These are phyloP conservation scores for Ampelocalamus luodianensis DNA, from an alignment of 176 grass and related monocot genomes.

Conservation along the genomic window DNA sequence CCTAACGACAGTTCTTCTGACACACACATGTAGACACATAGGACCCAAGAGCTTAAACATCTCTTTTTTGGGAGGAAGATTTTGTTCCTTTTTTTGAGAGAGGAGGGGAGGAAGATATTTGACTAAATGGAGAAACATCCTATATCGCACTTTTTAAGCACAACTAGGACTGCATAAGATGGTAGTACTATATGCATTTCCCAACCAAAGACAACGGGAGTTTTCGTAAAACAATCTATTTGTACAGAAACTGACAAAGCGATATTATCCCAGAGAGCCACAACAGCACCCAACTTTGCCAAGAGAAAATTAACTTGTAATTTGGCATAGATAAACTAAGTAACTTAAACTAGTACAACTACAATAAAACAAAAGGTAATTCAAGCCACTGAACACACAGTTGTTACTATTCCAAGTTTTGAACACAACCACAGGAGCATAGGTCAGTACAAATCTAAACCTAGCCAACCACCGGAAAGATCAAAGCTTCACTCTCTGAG, in stretches of 20 bases:
- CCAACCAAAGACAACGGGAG: background rate
- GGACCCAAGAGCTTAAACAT: background rate
- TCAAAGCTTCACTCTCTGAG: background rate
- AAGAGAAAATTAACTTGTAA: background rate
- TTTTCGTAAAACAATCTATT: background rate
- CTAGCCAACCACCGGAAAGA: background rate
- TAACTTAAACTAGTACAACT: background rate
- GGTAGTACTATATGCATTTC: background rate
- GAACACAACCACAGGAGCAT: background rate
- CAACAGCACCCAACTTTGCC: background rate
- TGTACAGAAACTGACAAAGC: background rate
- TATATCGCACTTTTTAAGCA: background rate
- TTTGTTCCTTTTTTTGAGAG: no score
- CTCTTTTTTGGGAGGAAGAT: background rate
- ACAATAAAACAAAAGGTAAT: background rate
- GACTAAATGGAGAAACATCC: background rate
- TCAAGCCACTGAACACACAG: background rate
- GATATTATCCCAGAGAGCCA: background rate
- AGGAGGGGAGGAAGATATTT: background rate
- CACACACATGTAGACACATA: background rate
- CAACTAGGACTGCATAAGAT: background rate
- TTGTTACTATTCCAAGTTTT: background rate
- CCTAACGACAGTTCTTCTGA: background rate
- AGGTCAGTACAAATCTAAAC: slow-evolving; percentile 22
- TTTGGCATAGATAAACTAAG: background rate